A percentile compares a stretch with the other conserved stretches of the same genome.
Conservation (phyloP, 768 basidiomycete genomes). For the Lyophyllum decastes region DNA sequence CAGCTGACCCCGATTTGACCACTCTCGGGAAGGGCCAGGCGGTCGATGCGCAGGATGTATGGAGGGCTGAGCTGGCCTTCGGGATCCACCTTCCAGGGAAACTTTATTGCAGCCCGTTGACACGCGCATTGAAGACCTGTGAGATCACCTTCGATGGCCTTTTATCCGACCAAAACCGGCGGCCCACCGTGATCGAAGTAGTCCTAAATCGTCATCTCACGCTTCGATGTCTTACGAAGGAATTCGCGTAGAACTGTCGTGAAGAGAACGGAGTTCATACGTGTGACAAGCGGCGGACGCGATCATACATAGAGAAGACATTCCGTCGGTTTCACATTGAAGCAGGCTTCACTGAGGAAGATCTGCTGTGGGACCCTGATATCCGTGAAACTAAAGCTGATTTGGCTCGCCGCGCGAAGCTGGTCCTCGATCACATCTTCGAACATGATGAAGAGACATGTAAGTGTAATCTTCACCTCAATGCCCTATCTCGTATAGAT, state of each 20-base stretch:
- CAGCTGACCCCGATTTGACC: conserved; percentile 72
- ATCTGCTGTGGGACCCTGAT: conserved; percentile 58
- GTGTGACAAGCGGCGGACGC: conserved; percentile 63
- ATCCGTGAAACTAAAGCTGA: conserved; percentile 54
- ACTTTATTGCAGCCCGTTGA: conserved; percentile 65
- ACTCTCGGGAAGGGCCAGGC: conserved; percentile 60
- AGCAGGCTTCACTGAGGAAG: conserved; percentile 60
- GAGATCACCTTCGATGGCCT: conserved; percentile 50
- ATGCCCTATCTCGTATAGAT: background rate
- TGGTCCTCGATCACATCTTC: conserved; percentile 61
- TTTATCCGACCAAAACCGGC: conserved; percentile 17
- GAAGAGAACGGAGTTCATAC: conserved; percentile 72
- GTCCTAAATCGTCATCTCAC: background rate
- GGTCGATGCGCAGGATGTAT: conserved; percentile 38
- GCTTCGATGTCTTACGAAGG: background rate
- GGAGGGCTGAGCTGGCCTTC: conserved; percentile 46
- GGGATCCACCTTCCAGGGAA: conserved; percentile 55
- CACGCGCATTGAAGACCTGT: conserved; percentile 61
- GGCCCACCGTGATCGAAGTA: conserved; percentile 58
- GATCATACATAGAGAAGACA: conserved; percentile 44
- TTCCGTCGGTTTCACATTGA: conserved; percentile 63
- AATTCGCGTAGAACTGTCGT: conserved; percentile 53
- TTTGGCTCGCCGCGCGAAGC: conserved; percentile 47
- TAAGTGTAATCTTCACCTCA: conserved; percentile 31
- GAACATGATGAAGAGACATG: conserved; percentile 44